Evolutionary conservation across 331 rosid species (phyloP).

Genomic region (Rhamnella rubrinervis): DNA sequence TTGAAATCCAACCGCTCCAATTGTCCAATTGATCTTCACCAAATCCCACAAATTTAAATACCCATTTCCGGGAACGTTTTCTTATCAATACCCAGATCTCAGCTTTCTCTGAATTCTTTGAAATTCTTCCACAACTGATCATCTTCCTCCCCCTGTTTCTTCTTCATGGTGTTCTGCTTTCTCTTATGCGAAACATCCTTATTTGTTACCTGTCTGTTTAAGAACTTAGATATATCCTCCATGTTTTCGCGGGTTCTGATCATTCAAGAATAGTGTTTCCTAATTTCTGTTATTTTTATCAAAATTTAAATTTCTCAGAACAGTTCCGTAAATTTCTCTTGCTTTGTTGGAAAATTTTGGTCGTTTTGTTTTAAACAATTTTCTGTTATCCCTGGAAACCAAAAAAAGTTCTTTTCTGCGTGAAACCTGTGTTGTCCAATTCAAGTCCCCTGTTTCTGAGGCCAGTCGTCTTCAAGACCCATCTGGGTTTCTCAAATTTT

Average conservation of each 20-base stretch:
- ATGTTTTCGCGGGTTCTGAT: neutral
- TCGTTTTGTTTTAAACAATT: no score
- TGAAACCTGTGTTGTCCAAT: constrained; percentile 18
- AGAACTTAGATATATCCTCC: neutral
- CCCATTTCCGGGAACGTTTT: constrained; percentile 17
- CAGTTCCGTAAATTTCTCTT: constrained; percentile 9
- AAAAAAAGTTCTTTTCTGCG: neutral
- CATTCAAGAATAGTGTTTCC: neutral
- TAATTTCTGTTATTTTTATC: neutral
- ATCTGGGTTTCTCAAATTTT: constrained; percentile 28
- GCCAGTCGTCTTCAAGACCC: neutral
- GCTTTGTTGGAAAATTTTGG: neutral
- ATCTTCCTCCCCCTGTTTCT: neutral
- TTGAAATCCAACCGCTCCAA: constrained; percentile 63
- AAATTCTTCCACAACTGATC: constrained; percentile 9
- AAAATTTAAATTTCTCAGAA: neutral
- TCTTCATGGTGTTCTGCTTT: constrained; percentile 13
- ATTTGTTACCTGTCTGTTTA: neutral
- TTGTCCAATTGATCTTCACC: constrained; percentile 36
- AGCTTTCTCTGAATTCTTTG: constrained; percentile 30
- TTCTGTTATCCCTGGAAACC: no score
- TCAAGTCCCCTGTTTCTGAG: neutral
- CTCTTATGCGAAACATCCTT: constrained; percentile 4
- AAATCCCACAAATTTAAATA: constrained; percentile 43
- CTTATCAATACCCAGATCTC: constrained; percentile 34